Conservation (phyloP, 202 grass and related monocot genomes). For the Schoenoplectus tabernaemontani region DNA sequence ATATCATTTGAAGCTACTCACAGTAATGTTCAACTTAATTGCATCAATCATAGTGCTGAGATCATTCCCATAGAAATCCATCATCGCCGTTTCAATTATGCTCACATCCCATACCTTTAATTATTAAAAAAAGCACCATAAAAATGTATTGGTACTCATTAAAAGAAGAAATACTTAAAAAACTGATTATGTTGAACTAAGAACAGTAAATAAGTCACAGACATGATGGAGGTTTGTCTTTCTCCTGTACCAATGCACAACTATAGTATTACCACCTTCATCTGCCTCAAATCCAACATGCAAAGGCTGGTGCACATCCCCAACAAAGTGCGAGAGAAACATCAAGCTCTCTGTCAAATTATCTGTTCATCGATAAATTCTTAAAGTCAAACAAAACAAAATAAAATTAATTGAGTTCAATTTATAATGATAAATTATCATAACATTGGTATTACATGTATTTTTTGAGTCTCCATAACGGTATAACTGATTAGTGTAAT, state of each 20-base stretch:
- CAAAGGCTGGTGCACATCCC: slow-evolving; percentile 87
- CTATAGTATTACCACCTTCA: slow-evolving; percentile 76
- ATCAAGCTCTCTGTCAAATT: slow-evolving; percentile 95
- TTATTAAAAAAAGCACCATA: background rate
- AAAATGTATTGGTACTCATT: background rate
- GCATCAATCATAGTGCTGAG: slow-evolving; percentile 55
- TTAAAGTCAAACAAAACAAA: background rate
- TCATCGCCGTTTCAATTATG: slow-evolving; percentile 69
- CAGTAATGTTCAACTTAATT: slow-evolving; percentile 60
- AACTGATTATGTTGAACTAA: background rate
- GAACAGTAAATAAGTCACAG: background rate
- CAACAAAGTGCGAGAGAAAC: slow-evolving; percentile 88
- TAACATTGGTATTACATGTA: slow-evolving; percentile 33
- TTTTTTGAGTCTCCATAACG: slow-evolving; percentile 44
- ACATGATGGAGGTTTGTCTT: slow-evolving; percentile 79
- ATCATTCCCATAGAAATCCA: slow-evolving; percentile 55
- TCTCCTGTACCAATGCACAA: slow-evolving; percentile 72
- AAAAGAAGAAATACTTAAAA: background rate
- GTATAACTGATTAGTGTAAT: slow-evolving; percentile 58
- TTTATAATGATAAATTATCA: background rate
- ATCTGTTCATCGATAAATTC: slow-evolving; percentile 31
- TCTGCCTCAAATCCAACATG: slow-evolving; percentile 58
- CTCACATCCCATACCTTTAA: slow-evolving; percentile 73
- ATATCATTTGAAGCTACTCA: slow-evolving; percentile 25
- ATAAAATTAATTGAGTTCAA: background rate